Conservation (phyloP, 441 rosid genomes). For the Erysimum pusillum region DNA sequence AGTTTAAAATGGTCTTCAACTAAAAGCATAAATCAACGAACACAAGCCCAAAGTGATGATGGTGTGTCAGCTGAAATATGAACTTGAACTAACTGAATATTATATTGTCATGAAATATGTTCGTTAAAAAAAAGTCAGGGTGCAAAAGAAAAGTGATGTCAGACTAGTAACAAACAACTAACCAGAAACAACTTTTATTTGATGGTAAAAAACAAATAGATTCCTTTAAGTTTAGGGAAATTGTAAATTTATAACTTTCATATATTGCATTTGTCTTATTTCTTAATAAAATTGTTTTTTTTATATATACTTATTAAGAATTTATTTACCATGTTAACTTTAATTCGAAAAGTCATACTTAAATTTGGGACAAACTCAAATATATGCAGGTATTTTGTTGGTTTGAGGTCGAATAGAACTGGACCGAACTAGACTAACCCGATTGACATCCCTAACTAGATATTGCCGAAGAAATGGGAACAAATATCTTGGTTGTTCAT, state of each 20-base stretch:
- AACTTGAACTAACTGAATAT: slow-evolving; percentile 7
- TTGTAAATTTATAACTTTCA: neutral
- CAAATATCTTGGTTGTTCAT: too few relatives aligned
- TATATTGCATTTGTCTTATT: too few relatives aligned
- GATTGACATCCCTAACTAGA: too few relatives aligned
- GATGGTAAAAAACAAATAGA: neutral
- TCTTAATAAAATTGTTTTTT: too few relatives aligned
- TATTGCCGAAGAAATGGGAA: too few relatives aligned
- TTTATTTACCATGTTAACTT: neutral
- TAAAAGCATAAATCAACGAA: slow-evolving; percentile 20
- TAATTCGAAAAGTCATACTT: too few relatives aligned
- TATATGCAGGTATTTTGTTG: too few relatives aligned
- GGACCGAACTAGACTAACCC: too few relatives aligned
- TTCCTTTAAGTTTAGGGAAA: neutral
- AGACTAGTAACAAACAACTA: neutral
- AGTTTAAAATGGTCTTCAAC: slow-evolving; percentile 3
- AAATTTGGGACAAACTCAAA: neutral
- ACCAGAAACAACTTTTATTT: neutral
- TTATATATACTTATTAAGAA: too few relatives aligned
- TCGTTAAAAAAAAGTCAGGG: too few relatives aligned
- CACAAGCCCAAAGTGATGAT: slow-evolving; percentile 2
- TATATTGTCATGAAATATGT: neutral
- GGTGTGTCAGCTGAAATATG: slow-evolving; percentile 1
- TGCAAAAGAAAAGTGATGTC: neutral
- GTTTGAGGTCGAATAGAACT: too few relatives aligned